Evolutionary conservation across 176 grass and related monocot species (phyloP).

Genomic region (Pontederia crassipes): DNA sequence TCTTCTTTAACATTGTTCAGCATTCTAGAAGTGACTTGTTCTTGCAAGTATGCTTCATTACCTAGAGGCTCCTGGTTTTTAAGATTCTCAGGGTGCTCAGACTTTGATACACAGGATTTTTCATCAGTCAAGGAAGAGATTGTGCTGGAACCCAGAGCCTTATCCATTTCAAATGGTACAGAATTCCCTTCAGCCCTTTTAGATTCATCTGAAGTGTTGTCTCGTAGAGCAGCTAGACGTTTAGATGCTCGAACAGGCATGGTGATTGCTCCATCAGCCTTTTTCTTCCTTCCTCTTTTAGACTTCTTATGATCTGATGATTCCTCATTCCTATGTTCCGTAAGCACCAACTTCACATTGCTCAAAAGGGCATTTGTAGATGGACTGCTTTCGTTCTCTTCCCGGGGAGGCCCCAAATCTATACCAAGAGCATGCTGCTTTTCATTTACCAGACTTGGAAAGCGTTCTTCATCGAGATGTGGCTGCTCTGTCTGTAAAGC

Average conservation of each 20-base stretch:
- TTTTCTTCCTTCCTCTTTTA: neutral
- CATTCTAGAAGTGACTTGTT: neutral
- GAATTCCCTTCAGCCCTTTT: slow-evolving; percentile 1
- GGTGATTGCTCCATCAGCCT: slow-evolving; percentile 22
- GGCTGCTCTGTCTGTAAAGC: neutral
- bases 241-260: slow-evolving; percentile 37
- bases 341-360: slow-evolving; percentile 16
- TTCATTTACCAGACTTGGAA: neutral
- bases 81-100: neutral
- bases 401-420: neutral
- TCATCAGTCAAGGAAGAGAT: neutral
- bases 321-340: slow-evolving; percentile 21
- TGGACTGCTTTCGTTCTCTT: neutral
- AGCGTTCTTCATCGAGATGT: neutral
- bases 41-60: neutral
- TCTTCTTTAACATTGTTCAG: slow-evolving; percentile 17
- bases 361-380: neutral
- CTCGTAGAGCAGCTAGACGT: slow-evolving; percentile 48
- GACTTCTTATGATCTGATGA: slow-evolving; percentile 3
- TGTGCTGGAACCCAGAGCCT: neutral
- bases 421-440: neutral
- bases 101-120: neutral
- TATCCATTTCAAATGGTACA: neutral
- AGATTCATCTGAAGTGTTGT: slow-evolving; percentile 13
- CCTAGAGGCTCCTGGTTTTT: neutral